Evolutionary conservation across 768 basidiomycete genomes (phyloP).

Genomic region (Sporobolomyces pararoseus): DNA sequence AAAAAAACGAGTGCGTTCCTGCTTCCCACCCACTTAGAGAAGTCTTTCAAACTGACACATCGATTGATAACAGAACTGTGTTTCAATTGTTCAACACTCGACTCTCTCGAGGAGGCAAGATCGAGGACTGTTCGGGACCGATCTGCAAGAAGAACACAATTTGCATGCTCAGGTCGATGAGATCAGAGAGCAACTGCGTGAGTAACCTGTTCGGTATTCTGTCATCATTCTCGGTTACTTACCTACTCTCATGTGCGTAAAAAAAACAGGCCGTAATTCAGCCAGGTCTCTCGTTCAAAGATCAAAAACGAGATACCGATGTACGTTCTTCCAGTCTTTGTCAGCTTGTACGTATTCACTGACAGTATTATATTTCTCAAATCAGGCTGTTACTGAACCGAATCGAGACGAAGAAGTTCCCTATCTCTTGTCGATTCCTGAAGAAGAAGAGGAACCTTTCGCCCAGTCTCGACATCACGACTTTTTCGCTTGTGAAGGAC

Average conservation of each 20-base stretch:
- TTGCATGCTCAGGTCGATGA: slow-evolving; percentile 54
- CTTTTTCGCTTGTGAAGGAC: slow-evolving; percentile 37
- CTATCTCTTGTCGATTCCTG: neutral
- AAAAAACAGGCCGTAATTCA: slow-evolving; percentile 21
- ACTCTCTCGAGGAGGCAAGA: slow-evolving; percentile 51
- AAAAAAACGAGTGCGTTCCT: slow-evolving; percentile 23
- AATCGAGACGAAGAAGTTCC: slow-evolving; percentile 27
- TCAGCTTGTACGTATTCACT: no score
- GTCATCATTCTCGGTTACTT: neutral
- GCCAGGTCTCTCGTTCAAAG: slow-evolving; percentile 36
- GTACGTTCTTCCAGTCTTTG: no score
- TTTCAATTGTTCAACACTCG: slow-evolving; percentile 54
- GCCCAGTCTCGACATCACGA: slow-evolving; percentile 29
- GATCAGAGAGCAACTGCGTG: slow-evolving; percentile 44
- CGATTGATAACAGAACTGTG: slow-evolving; percentile 9
- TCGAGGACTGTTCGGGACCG: slow-evolving; percentile 50
- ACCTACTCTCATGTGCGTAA: neutral
- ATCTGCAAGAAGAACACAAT: slow-evolving; percentile 53
- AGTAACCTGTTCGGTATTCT: neutral
- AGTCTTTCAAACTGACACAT: neutral
- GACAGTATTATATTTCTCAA: no score
- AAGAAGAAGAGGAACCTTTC: slow-evolving; percentile 16
- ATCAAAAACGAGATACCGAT: slow-evolving; percentile 40
- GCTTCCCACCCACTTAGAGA: no score
- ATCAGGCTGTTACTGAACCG: slow-evolving; percentile 37